Conservation (phyloP, 1,284 basidiomycete genomes). For the Nidula niveotomentosa region DNA sequence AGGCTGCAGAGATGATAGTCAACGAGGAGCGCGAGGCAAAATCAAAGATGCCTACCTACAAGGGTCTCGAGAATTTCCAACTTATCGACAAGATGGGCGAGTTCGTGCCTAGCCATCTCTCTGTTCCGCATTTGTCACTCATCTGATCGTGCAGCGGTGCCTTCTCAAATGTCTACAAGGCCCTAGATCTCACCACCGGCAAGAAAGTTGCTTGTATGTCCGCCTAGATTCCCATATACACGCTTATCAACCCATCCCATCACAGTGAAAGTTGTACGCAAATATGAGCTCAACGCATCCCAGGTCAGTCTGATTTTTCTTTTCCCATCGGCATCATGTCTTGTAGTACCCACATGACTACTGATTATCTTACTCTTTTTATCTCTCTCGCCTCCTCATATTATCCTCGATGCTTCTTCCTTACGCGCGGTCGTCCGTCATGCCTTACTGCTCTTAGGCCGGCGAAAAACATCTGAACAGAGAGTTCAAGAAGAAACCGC, state of each 20-base stretch:
- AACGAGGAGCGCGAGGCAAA: conserved; percentile 77
- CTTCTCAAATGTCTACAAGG: conserved; percentile 98
- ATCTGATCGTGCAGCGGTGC: conserved; percentile 66
- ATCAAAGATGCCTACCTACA: conserved; percentile 79
- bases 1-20: conserved; percentile 74
- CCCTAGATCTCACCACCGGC: conserved; percentile 75
- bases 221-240: conserved; percentile 1
- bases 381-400: conserved; percentile 17
- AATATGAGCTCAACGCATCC: conserved; percentile 91
- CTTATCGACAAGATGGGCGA: conserved; percentile 96
- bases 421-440: conserved; percentile 30
- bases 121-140: conserved; percentile 11
- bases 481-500: conserved; percentile 94
- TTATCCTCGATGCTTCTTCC: conserved; percentile 14
- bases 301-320: conserved; percentile 73
- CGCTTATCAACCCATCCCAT: conserved; percentile 8
- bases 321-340: conserved; percentile 12
- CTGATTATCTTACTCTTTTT: conserved; percentile 17
- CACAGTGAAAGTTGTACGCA: conserved; percentile 96
- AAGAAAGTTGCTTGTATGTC: conserved; percentile 83
- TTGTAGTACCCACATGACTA: conserved; percentile 11
- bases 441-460: conserved; percentile 46
- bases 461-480: conserved; percentile 91
- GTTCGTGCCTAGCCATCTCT: conserved; percentile 45
- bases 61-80: conserved; percentile 82